A percentile compares a stretch with the other conserved stretches of the same genome.
These are phyloP conservation scores for Aspergillus sp. DNA, from an alignment of 2,329 filamentous ascomycete species.

Conservation along the genomic window DNA sequence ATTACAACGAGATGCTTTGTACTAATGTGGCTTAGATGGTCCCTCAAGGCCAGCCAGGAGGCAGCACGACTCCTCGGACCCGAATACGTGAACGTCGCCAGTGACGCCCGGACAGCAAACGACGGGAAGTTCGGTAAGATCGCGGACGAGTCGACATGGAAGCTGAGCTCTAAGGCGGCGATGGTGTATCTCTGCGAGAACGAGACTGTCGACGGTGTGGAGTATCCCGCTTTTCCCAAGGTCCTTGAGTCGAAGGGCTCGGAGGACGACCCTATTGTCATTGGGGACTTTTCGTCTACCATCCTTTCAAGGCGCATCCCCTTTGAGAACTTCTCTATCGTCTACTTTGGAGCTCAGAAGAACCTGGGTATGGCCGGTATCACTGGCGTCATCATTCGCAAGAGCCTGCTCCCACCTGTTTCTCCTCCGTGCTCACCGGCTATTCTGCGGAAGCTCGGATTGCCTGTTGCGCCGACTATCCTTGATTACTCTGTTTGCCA, in stretches of 20 bases:
- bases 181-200: constrained; percentile 92
- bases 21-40: constrained; percentile 57
- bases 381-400: constrained; percentile 81
- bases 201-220: constrained; percentile 76
- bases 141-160: constrained; percentile 74
- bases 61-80: constrained; percentile 73
- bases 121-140: constrained; percentile 85
- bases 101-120: constrained; percentile 64
- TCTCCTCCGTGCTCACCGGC: constrained; percentile 64
- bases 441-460: constrained; percentile 69
- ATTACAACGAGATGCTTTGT: background rate
- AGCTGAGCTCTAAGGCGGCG: constrained; percentile 62
- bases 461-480: constrained; percentile 62
- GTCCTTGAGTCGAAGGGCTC: constrained; percentile 55
- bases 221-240: constrained; percentile 75
- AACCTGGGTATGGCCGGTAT: constrained; percentile 86
- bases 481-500: constrained; percentile 76
- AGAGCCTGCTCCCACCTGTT: constrained; percentile 70
- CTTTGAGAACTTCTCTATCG: constrained; percentile 60
- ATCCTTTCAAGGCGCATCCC: constrained; percentile 69
- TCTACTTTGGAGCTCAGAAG: constrained; percentile 84
- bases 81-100: constrained; percentile 73
- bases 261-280: constrained; percentile 68
- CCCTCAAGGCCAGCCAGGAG: constrained; percentile 83
- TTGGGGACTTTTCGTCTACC: constrained; percentile 93